Evolutionary conservation across 2,329 filamentous ascomycete genomes (phyloP).

Genomic region (Fusarium piperis): DNA sequence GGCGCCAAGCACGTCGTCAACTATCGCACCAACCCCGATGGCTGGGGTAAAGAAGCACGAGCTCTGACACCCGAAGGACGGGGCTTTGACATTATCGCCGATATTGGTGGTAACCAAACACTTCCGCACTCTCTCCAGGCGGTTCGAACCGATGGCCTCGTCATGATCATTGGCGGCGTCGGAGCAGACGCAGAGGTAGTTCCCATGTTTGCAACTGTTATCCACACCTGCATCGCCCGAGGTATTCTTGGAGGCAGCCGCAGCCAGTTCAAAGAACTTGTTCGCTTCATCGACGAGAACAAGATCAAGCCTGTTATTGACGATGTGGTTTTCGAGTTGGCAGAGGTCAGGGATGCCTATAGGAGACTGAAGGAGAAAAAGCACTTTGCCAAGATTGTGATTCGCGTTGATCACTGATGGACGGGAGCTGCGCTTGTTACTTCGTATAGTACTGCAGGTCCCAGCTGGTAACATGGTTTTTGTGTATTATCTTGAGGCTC

Average conservation of each 20-base stretch:
- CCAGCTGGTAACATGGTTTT: not conserved
- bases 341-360: slow-evolving; percentile 47
- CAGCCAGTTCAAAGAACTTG: slow-evolving; percentile 43
- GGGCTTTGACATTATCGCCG: slow-evolving; percentile 71
- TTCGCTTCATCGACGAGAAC: slow-evolving; percentile 46
- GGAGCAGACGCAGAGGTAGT: slow-evolving; percentile 34
- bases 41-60: slow-evolving; percentile 67
- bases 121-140: slow-evolving; percentile 65
- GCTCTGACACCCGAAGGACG: slow-evolving; percentile 55
- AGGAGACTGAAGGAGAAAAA: slow-evolving; percentile 44
- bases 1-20: slow-evolving; percentile 70
- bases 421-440: not conserved
- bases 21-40: slow-evolving; percentile 63
- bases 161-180: slow-evolving; percentile 47
- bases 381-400: slow-evolving; percentile 50
- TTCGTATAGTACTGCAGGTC: not conserved
- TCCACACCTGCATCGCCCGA: slow-evolving; percentile 42
- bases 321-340: slow-evolving; percentile 44
- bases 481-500: not conserved
- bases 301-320: slow-evolving; percentile 45
- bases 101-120: slow-evolving; percentile 73
- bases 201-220: slow-evolving; percentile 38
- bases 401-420: slow-evolving; percentile 39
- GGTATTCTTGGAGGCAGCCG: slow-evolving; percentile 43
- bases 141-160: slow-evolving; percentile 49